phyloP scores from a whole-genome alignment of 2,329 filamentous ascomycete genomes.

The Aspergillus quadricinctus region DNA sequence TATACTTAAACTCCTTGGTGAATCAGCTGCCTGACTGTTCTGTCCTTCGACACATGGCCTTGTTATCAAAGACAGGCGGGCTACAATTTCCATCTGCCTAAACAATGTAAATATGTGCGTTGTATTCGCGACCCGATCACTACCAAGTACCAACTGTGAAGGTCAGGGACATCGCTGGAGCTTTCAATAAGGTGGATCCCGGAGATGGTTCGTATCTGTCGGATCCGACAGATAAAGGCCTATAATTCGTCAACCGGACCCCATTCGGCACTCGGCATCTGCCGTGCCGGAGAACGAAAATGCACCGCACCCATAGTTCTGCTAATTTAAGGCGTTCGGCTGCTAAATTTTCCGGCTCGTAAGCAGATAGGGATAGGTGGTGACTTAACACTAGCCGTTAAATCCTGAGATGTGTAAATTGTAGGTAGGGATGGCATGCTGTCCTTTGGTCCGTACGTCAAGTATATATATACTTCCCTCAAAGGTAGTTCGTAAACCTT shows the following conservation, averaged over 20 bases:
- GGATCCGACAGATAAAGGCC: constrained; percentile 6
- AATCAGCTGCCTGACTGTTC: neutral
- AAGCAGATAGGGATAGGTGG: too few species aligned
- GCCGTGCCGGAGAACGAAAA: neutral
- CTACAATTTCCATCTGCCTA: too few species aligned
- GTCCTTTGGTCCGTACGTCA: too few species aligned
- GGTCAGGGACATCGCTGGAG: neutral
- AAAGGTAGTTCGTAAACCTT: too few species aligned
- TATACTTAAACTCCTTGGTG: neutral
- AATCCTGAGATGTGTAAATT: too few species aligned
- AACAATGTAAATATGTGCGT: too few species aligned
- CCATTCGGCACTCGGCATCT: neutral
- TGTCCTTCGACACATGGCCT: neutral
- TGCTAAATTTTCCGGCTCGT: too few species aligned
- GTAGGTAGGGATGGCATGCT: too few species aligned
- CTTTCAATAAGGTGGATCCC: neutral
- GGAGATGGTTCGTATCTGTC: constrained; percentile 15
- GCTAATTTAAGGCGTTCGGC: too few species aligned
- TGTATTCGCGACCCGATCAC: neutral
- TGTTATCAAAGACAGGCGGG: too few species aligned
- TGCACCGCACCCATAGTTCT: neutral
- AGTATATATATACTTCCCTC: too few species aligned
- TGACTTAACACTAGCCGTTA: too few species aligned
- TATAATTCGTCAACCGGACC: neutral
- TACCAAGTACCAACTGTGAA: neutral